These are phyloP conservation scores for Coemansia sp. DNA, from an alignment of 192 early-diverging fungal species.

Conservation along the genomic window DNA sequence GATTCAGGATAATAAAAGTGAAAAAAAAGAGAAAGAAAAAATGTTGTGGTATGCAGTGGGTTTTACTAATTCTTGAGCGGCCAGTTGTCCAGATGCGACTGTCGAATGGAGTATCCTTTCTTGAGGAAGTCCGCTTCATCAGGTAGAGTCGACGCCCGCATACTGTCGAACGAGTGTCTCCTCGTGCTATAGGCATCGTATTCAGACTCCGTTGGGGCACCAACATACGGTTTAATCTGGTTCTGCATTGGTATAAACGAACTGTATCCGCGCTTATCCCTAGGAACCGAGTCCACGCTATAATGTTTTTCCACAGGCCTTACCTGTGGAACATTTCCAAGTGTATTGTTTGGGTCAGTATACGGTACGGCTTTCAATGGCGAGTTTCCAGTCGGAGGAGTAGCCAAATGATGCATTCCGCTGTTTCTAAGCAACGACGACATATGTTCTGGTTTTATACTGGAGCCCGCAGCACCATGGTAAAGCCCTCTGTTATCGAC, in stretches of 20 bases:
- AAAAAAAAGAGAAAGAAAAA: not conserved
- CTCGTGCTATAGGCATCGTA: constrained; percentile 13
- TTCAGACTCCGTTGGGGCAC: not conserved
- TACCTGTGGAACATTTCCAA: not conserved
- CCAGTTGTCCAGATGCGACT: constrained; percentile 45
- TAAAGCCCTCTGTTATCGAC: constrained; percentile 37
- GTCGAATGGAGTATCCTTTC: constrained; percentile 29
- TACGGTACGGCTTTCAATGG: constrained; percentile 1
- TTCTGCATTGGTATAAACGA: constrained; percentile 40
- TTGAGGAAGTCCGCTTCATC: constrained; percentile 49
- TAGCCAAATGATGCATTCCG: constrained; percentile 9
- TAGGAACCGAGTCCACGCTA: constrained; percentile 7
- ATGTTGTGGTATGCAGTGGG: no score
- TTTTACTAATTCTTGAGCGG: constrained; percentile 20
- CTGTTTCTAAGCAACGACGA: not conserved
- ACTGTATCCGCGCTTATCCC: constrained; percentile 27
- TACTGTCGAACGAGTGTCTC: constrained; percentile 35
- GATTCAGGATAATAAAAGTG: not conserved
- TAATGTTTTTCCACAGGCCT: not conserved
- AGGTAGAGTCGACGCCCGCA: constrained; percentile 35
- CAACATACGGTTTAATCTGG: not conserved
- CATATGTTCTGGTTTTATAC: constrained; percentile 21
- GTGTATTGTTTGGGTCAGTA: not conserved
- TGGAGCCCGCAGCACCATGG: constrained; percentile 25
- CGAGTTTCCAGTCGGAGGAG: constrained; percentile 6